Conservation (phyloP, 495 filamentous ascomycete genomes). For the Cercophora sp. region DNA sequence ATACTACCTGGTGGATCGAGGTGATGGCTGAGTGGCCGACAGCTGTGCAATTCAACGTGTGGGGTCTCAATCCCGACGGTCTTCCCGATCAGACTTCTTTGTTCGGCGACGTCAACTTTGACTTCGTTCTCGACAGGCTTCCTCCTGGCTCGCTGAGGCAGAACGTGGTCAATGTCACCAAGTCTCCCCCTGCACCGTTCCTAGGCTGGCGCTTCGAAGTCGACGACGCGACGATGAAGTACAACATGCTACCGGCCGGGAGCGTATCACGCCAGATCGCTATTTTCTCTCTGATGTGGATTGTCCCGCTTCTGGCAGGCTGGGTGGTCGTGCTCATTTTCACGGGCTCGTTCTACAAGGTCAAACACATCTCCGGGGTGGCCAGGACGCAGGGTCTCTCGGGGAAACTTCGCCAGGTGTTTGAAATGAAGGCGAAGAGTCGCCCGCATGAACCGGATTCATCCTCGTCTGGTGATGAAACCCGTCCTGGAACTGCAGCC, state of each 20-base stretch:
- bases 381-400: constrained; percentile 15
- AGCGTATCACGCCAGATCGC: constrained; percentile 51
- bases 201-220: constrained; percentile 53
- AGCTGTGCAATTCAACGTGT: constrained; percentile 57
- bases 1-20: constrained; percentile 55
- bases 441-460: not conserved
- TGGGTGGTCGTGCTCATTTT: constrained; percentile 52
- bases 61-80: constrained; percentile 61
- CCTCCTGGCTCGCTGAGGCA: constrained; percentile 50
- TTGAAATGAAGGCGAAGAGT: constrained; percentile 15
- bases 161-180: constrained; percentile 55
- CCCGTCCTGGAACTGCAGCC: constrained; percentile 4
- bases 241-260: constrained; percentile 50
- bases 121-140: constrained; percentile 56
- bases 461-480: constrained; percentile 3
- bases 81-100: constrained; percentile 55
- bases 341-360: constrained; percentile 57
- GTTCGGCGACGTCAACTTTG: constrained; percentile 56
- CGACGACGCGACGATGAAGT: constrained; percentile 44
- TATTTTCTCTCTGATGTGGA: constrained; percentile 49
- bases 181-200: constrained; percentile 50
- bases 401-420: constrained; percentile 18
- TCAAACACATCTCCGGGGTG: constrained; percentile 50
- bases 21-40: constrained; percentile 62
- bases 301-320: constrained; percentile 46